Conservation (phyloP, 768 basidiomycete species). For the Leccinum sublutescens region DNA sequence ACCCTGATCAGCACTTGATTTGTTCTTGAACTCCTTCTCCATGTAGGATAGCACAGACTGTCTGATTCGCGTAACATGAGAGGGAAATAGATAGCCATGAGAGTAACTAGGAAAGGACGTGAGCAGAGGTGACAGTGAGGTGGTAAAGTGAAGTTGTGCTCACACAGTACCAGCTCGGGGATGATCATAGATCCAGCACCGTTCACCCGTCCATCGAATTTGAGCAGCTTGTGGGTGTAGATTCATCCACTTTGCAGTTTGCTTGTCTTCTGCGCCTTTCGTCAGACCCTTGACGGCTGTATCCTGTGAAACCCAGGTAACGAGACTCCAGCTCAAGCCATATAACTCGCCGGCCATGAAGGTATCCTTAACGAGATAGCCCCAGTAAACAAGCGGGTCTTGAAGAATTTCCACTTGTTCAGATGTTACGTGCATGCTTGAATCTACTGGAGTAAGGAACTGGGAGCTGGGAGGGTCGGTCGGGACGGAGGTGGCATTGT, state of each 20-base stretch:
- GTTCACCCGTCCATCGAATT: constrained; percentile 88
- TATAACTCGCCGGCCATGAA: constrained; percentile 98
- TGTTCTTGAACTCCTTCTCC: constrained; percentile 41
- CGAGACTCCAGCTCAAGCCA: constrained; percentile 84
- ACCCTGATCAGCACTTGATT: constrained; percentile 28
- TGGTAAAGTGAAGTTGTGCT: constrained; percentile 29
- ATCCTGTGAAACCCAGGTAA: constrained; percentile 83
- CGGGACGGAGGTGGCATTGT: constrained; percentile 7
- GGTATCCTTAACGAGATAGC: constrained; percentile 84
- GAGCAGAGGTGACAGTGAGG: constrained; percentile 5
- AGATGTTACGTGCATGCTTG: constrained; percentile 1
- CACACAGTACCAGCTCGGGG: constrained; percentile 92
- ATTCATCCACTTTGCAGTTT: constrained; percentile 89
- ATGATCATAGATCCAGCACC: constrained; percentile 98
- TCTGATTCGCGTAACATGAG: constrained; percentile 72
- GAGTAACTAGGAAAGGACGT: constrained; percentile 62
- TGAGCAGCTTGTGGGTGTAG: constrained; percentile 74
- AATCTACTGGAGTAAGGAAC: background rate
- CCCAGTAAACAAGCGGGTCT: constrained; percentile 85
- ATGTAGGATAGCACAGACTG: constrained; percentile 52
- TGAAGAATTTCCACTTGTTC: constrained; percentile 19
- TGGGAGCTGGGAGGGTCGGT: constrained; percentile 1
- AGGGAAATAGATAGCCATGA: constrained; percentile 94
- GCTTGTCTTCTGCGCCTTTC: constrained; percentile 89
- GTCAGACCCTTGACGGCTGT: constrained; percentile 61